Conservation (phyloP, 768 basidiomycete species). For the Crassisporium funariophilum region DNA sequence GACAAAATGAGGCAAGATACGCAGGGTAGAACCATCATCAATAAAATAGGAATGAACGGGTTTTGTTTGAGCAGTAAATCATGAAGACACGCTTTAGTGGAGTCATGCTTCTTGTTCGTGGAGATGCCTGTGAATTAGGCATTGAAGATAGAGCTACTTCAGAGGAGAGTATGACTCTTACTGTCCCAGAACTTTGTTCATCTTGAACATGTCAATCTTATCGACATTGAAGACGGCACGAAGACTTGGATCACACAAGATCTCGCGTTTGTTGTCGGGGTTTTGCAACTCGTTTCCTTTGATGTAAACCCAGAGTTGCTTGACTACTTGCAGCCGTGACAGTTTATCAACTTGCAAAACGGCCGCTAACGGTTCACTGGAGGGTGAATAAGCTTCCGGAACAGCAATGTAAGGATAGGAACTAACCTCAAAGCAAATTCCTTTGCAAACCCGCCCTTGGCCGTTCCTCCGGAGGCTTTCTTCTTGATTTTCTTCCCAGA, state of each 20-base stretch:
- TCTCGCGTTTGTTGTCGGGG: constrained; percentile 79
- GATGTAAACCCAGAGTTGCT: constrained; percentile 89
- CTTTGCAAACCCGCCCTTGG: constrained; percentile 78
- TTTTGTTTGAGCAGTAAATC: neutral
- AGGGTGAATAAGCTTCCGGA: constrained; percentile 11
- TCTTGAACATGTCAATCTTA: constrained; percentile 90
- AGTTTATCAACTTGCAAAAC: constrained; percentile 68
- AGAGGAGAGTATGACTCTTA: constrained; percentile 34
- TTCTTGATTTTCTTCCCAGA: constrained; percentile 42
- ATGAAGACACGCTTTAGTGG: neutral
- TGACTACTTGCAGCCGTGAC: constrained; percentile 89
- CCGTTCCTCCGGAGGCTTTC: constrained; percentile 52
- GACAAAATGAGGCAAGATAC: constrained; percentile 1
- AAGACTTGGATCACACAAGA: constrained; percentile 76
- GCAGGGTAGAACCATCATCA: constrained; percentile 1
- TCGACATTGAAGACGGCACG: constrained; percentile 78
- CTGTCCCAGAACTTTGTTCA: constrained; percentile 91
- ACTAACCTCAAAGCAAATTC: constrained; percentile 72
- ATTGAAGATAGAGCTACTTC: constrained; percentile 4
- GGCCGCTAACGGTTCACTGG: constrained; percentile 71
- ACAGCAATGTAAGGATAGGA: constrained; percentile 5
- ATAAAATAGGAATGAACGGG: constrained; percentile 4
- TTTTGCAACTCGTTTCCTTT: constrained; percentile 83
- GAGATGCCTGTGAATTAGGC: constrained; percentile 21
- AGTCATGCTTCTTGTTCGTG: constrained; percentile 18